Conservation (phyloP, 371 early-diverging fungal species). For the Rhizopus arrhizus region DNA sequence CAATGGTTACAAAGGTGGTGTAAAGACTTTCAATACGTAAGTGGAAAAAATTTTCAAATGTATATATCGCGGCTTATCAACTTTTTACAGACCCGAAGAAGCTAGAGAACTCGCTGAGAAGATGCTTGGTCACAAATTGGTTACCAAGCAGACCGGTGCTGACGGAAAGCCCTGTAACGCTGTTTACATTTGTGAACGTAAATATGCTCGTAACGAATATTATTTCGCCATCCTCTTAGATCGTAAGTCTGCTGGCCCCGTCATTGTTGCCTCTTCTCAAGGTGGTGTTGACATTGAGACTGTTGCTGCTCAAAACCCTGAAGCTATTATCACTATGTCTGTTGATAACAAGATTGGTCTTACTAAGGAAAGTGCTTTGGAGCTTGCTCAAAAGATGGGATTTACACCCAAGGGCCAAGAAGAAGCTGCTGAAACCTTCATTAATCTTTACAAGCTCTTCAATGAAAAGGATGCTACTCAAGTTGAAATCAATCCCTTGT, state of each 20-base stretch:
- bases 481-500: constrained; percentile 98
- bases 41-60: constrained; percentile 18
- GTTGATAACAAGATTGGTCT: constrained; percentile 78
- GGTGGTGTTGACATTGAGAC: constrained; percentile 98
- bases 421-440: constrained; percentile 89
- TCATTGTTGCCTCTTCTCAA: constrained; percentile 92
- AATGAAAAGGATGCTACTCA: constrained; percentile 95
- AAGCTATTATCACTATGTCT: constrained; percentile 85
- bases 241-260: constrained; percentile 92
- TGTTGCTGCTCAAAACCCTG: constrained; percentile 93
- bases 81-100: constrained; percentile 74
- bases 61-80: neutral
- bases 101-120: constrained; percentile 86
- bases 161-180: constrained; percentile 93
- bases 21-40: constrained; percentile 90
- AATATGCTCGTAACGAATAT: constrained; percentile 94
- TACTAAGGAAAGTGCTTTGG: constrained; percentile 63
- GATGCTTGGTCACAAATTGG: constrained; percentile 96
- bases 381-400: constrained; percentile 81
- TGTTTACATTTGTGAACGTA: constrained; percentile 93
- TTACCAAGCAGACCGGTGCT: constrained; percentile 98
- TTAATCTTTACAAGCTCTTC: constrained; percentile 93
- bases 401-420: constrained; percentile 82
- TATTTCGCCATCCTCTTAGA: constrained; percentile 98
- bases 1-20: constrained; percentile 95